phyloP scores from a whole-genome alignment of 352 stramenopile species.

The Paralagenidium karlingii region DNA sequence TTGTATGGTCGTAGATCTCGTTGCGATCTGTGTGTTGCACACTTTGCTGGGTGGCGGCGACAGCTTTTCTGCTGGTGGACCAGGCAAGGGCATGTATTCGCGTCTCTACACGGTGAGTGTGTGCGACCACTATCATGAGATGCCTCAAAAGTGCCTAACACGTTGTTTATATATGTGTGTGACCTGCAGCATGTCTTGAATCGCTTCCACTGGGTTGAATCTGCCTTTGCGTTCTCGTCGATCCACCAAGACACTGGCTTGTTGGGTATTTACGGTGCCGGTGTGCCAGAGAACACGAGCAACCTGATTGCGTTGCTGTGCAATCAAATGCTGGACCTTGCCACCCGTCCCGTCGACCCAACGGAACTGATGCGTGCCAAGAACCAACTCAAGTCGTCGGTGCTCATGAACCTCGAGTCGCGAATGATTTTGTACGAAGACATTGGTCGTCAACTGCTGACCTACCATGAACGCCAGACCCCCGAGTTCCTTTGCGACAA shows the following conservation, averaged over 20 bases:
- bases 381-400: conserved; percentile 99
- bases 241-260: conserved; percentile 93
- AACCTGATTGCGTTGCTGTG: conserved; percentile 90
- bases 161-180: conserved; percentile 28
- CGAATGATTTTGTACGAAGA: conserved; percentile 98
- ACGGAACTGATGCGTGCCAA: conserved; percentile 91
- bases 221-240: conserved; percentile 93
- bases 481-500: conserved; percentile 77
- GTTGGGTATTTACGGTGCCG: conserved; percentile 90
- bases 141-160: neutral
- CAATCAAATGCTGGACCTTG: conserved; percentile 88
- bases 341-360: conserved; percentile 52
- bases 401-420: conserved; percentile 98
- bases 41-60: conserved; percentile 95
- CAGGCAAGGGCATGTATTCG: conserved; percentile 99
- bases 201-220: conserved; percentile 96
- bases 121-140: neutral
- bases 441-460: conserved; percentile 96
- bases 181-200: conserved; percentile 98
- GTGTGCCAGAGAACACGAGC: conserved; percentile 66
- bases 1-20: no score
- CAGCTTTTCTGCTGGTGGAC: conserved; percentile 97
- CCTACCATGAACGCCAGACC: conserved; percentile 89
- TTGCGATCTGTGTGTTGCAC: conserved; percentile 95
- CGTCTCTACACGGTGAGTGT: conserved; percentile 94